Evolutionary conservation across 2,329 filamentous ascomycete species (phyloP).

Genomic region (Sarocladium strictum): DNA sequence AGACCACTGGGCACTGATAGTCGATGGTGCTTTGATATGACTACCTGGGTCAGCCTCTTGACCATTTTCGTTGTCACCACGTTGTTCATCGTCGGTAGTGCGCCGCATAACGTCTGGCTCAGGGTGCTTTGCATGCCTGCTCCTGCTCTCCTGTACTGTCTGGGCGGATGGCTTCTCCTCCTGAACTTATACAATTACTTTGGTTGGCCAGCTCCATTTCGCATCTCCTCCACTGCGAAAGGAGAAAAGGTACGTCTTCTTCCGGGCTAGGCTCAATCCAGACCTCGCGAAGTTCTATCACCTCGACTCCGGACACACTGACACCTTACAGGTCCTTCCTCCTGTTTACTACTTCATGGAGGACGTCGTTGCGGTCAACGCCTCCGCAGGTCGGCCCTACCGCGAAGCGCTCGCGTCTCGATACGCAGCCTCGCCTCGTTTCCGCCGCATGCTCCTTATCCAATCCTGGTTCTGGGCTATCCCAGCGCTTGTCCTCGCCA

Average conservation of each 20-base stretch:
- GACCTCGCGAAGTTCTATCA: no score
- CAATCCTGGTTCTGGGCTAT: constrained; percentile 37
- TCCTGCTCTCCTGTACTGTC: constrained; percentile 42
- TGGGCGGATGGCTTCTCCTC: constrained; percentile 35
- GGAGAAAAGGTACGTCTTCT: constrained; percentile 33
- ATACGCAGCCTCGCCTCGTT: constrained; percentile 34
- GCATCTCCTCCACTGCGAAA: constrained; percentile 58
- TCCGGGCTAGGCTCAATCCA: no score
- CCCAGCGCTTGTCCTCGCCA: constrained; percentile 29
- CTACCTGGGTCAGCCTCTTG: constrained; percentile 39
- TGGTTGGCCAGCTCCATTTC: constrained; percentile 48
- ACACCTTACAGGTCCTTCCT: constrained; percentile 42
- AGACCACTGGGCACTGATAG: constrained; percentile 40
- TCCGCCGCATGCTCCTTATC: constrained; percentile 33
- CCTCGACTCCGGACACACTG: no score
- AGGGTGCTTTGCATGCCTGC: constrained; percentile 46
- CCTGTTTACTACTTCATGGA: constrained; percentile 61
- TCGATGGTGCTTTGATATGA: constrained; percentile 44
- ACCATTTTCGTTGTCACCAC: constrained; percentile 44
- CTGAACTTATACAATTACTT: constrained; percentile 27
- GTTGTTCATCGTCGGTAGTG: constrained; percentile 44
- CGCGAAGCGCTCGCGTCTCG: constrained; percentile 35
- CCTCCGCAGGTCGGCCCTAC: constrained; percentile 43
- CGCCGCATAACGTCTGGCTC: constrained; percentile 42
- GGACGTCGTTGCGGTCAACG: constrained; percentile 63